phyloP scores from a whole-genome alignment of 176 grass and related monocot species.

The Themeda triandra region DNA sequence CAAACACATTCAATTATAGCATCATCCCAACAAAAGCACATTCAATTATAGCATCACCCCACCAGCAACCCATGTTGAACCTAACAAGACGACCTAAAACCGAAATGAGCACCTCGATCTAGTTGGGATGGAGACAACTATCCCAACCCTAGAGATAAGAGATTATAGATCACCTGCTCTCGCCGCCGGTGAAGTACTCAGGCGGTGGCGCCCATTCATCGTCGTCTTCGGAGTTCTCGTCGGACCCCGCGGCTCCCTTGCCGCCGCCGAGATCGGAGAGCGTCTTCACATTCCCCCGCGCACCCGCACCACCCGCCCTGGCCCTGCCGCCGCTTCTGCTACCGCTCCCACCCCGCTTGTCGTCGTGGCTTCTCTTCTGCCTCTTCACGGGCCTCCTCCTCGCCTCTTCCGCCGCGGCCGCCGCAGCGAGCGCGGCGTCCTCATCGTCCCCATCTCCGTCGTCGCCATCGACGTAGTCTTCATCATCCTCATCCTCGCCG shows the following conservation, averaged over 20 bases:
- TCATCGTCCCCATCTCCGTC: constrained; percentile 32
- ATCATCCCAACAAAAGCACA: not conserved
- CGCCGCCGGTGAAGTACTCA: constrained; percentile 53
- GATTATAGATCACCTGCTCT: constrained; percentile 53
- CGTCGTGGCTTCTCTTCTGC: constrained; percentile 34
- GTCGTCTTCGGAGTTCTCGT: constrained; percentile 45
- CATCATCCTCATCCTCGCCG: constrained; percentile 36
- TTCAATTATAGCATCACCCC: not conserved
- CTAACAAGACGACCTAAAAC: constrained; percentile 21
- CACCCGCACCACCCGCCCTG: not conserved
- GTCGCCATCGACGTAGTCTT: constrained; percentile 14
- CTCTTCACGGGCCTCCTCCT: constrained; percentile 40
- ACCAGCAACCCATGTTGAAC: not conserved
- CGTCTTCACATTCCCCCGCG: constrained; percentile 43
- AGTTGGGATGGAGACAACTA: not conserved
- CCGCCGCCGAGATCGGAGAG: constrained; percentile 50
- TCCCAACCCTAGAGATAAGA: not conserved
- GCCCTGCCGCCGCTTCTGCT: constrained; percentile 24
- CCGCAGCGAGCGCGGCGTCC: constrained; percentile 30
- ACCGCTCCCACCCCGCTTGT: constrained; percentile 1
- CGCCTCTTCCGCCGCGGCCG: constrained; percentile 13
- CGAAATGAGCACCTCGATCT: constrained; percentile 10
- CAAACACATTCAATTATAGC: not conserved
- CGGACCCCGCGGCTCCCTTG: constrained; percentile 24
- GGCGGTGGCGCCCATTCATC: constrained; percentile 46